phyloP scores from a whole-genome alignment of 2,329 filamentous ascomycete genomes.

The Aureobasidium sp. region DNA sequence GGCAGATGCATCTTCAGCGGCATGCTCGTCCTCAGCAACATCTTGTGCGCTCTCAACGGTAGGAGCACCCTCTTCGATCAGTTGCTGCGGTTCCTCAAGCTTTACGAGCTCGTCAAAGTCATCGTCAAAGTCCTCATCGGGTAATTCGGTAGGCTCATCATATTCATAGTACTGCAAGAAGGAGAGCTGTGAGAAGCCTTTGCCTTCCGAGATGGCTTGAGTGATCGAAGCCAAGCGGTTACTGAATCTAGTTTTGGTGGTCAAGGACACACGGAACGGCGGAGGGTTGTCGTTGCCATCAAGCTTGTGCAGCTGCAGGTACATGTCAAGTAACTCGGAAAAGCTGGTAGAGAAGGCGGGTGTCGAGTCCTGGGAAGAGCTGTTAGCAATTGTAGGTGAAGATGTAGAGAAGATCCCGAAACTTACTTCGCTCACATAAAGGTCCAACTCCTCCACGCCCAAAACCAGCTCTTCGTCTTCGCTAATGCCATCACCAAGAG shows the following conservation, averaged over 20 bases:
- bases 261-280: slow-evolving; percentile 47
- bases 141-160: slow-evolving; percentile 13
- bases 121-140: slow-evolving; percentile 13
- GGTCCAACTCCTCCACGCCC: slow-evolving; percentile 45
- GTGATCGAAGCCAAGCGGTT: slow-evolving; percentile 45
- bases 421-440: slow-evolving; percentile 51
- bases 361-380: slow-evolving; percentile 36
- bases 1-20: not conserved
- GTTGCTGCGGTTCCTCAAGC: not conserved
- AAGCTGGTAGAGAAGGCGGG: slow-evolving; percentile 43
- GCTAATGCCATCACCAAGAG: slow-evolving; percentile 47
- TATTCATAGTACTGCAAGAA: slow-evolving; percentile 18
- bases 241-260: slow-evolving; percentile 45
- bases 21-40: not conserved
- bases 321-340: slow-evolving; percentile 50
- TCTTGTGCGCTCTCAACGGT: not conserved
- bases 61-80: not conserved
- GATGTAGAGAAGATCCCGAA: not conserved
- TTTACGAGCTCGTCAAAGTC: slow-evolving; percentile 4
- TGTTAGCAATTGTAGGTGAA: slow-evolving; percentile 13
- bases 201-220: slow-evolving; percentile 46
- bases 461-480: slow-evolving; percentile 50
- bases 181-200: slow-evolving; percentile 45
- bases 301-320: slow-evolving; percentile 49
- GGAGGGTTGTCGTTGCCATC: slow-evolving; percentile 47